Evolutionary conservation across 345 rosid species (phyloP), one percentile per base, ranked within the genome.

Genomic region (Alliaria petiolata): DNA sequence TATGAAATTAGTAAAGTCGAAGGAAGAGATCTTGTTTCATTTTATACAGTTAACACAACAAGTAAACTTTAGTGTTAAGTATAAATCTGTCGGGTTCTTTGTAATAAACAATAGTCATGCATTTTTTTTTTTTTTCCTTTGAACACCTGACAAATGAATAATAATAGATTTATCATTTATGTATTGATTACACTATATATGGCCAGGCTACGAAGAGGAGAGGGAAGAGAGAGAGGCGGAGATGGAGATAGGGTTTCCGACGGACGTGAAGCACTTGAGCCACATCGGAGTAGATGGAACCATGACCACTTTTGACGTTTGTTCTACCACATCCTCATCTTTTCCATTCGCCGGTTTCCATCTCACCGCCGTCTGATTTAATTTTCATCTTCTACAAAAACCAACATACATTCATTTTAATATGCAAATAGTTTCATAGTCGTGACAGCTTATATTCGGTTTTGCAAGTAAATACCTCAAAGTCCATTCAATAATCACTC

Each of bases 211-310:
- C 76, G 84, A 82, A 74, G 93, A 86, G 42, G 89, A 87, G 28
- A 65, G 46, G n/a, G 78, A 86, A 47, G 89, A 82, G 66, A 80
- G 69, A 61, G 82, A 82, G 44, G 49, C 4, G 10, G 86, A 81
- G 51, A 82, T 90, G 78, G 83, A 88, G 54, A 90, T 90, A 8
- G 95, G 97, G 19, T 60, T 70, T 16, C 97, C 97, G 7, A 90
- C 95, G 39, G 92, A 90, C 76, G 97, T 88, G 83, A 90, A 86
- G 74, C 97, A 90, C 72, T 78, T 90, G 78, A 85, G 87, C 16
- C 97, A 90, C 76, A 88, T 90, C 16, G 97, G 97, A 68, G 76
- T 83, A 70, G 95, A 85, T 67, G 95, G 88, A 22, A 68, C 72
- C 44, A 72, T 80, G 65, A 79, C 80, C 42, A 76, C 51, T 36